Conservation (phyloP, 768 basidiomycete genomes). For the Suillus subalutaceus region DNA sequence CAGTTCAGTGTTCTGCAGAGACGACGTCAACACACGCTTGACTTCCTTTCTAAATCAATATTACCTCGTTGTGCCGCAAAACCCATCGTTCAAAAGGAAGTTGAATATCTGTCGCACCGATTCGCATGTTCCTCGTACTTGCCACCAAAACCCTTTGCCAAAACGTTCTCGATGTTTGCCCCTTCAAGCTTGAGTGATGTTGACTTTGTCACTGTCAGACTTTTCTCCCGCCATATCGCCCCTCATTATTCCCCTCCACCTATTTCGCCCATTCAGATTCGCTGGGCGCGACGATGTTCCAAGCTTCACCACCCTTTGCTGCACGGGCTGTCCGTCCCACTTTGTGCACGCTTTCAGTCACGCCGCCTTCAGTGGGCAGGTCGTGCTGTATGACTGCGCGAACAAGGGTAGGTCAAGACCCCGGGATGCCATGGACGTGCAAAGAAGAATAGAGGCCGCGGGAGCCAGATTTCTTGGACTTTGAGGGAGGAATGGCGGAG, state of each 20-base stretch:
- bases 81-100: constrained; percentile 69
- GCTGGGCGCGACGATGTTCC: constrained; percentile 86
- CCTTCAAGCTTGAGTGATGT: no score
- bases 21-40: no score
- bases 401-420: constrained; percentile 96
- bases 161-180: constrained; percentile 67
- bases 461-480: constrained; percentile 31
- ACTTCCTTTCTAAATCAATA: no score
- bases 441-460: constrained; percentile 76
- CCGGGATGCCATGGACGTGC: constrained; percentile 97
- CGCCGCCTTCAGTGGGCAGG: constrained; percentile 94
- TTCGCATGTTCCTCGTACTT: constrained; percentile 56
- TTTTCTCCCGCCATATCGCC: constrained; percentile 35
- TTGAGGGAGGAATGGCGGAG: constrained; percentile 44
- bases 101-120: constrained; percentile 61
- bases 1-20: no score
- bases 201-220: no score
- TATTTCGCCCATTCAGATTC: constrained; percentile 90
- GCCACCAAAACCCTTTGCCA: constrained; percentile 86
- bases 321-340: constrained; percentile 97
- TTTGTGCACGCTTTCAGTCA: constrained; percentile 94
- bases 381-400: constrained; percentile 96
- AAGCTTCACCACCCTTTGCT: constrained; percentile 92
- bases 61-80: no score
- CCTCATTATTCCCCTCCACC: constrained; percentile 51